Conservation (phyloP, 139 green algal genomes). For the Picochlorum sp. region DNA sequence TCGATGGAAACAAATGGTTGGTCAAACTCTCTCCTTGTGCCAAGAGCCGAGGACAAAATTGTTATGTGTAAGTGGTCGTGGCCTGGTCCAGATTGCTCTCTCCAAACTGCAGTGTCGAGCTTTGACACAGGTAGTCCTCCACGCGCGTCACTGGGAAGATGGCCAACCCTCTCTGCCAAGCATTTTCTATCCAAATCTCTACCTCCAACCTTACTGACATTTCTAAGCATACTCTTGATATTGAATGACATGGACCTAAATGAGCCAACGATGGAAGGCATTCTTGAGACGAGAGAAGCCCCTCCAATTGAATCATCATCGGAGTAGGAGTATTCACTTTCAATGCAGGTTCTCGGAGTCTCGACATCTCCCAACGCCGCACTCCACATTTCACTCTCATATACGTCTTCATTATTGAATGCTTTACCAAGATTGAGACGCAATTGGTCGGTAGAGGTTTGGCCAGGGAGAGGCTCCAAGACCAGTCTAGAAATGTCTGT, state of each 20-base stretch:
- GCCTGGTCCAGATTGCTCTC: background rate
- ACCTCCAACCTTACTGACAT: background rate
- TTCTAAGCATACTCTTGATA: background rate
- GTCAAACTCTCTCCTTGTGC: slow-evolving; percentile 29
- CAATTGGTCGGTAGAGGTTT: too few species aligned
- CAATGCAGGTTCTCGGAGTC: slow-evolving; percentile 3
- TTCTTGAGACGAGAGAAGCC: background rate
- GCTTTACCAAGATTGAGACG: background rate
- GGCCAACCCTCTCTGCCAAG: background rate
- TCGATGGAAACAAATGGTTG: slow-evolving; percentile 37
- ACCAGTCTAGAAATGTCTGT: background rate
- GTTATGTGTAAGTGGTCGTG: slow-evolving; percentile 16
- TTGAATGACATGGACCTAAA: slow-evolving; percentile 2
- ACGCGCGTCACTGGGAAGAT: background rate
- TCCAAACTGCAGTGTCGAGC: slow-evolving; percentile 9
- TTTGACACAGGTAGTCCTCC: background rate
- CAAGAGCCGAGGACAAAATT: slow-evolving; percentile 14
- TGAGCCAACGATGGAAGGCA: background rate
- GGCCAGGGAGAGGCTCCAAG: background rate
- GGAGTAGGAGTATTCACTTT: background rate
- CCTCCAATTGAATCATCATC: background rate
- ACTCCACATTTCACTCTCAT: background rate
- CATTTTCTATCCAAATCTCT: slow-evolving; percentile 1
- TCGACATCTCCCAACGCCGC: background rate
- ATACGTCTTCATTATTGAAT: background rate